A percentile compares a stretch with the other conserved stretches of the same genome.
Conservation (phyloP, 1,284 basidiomycete species). For the Paramarasmius palmivorus region DNA sequence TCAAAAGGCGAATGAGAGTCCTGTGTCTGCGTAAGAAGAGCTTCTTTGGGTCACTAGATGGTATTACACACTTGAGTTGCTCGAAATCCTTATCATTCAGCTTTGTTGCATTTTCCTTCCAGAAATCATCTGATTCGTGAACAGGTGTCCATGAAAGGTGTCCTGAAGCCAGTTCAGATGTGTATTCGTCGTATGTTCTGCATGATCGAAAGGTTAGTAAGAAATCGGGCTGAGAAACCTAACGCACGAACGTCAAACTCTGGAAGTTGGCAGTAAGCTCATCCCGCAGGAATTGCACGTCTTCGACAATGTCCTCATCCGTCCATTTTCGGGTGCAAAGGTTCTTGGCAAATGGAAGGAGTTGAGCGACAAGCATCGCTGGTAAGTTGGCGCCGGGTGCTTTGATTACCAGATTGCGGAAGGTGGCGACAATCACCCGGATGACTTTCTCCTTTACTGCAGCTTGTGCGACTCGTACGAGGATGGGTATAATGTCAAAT, state of each 20-base stretch:
- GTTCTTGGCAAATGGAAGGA: slow-evolving; percentile 86
- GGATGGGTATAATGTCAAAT: slow-evolving; percentile 87
- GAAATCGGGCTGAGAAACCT: slow-evolving; percentile 5
- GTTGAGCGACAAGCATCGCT: slow-evolving; percentile 88
- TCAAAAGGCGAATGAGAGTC: slow-evolving; percentile 71
- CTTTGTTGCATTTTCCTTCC: slow-evolving; percentile 91
- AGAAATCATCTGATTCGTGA: slow-evolving; percentile 96
- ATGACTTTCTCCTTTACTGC: slow-evolving; percentile 98
- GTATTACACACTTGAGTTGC: slow-evolving; percentile 78
- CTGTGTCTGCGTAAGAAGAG: slow-evolving; percentile 35
- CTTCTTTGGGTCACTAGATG: no score
- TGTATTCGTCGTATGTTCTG: slow-evolving; percentile 96
- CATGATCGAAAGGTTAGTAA: background rate
- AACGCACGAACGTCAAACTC: slow-evolving; percentile 74
- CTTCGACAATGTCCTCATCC: slow-evolving; percentile 93
- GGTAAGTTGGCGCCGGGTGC: slow-evolving; percentile 85
- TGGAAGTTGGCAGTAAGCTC: slow-evolving; percentile 84
- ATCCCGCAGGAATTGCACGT: slow-evolving; percentile 82
- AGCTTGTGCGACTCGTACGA: slow-evolving; percentile 84
- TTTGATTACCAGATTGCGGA: slow-evolving; percentile 85
- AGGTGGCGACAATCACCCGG: slow-evolving; percentile 91
- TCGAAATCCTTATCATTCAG: slow-evolving; percentile 82
- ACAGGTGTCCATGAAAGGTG: slow-evolving; percentile 94
- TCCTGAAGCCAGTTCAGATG: slow-evolving; percentile 87
- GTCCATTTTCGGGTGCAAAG: slow-evolving; percentile 88